phyloP scores from a whole-genome alignment of 345 rosid species.

The Citrus glauca region DNA sequence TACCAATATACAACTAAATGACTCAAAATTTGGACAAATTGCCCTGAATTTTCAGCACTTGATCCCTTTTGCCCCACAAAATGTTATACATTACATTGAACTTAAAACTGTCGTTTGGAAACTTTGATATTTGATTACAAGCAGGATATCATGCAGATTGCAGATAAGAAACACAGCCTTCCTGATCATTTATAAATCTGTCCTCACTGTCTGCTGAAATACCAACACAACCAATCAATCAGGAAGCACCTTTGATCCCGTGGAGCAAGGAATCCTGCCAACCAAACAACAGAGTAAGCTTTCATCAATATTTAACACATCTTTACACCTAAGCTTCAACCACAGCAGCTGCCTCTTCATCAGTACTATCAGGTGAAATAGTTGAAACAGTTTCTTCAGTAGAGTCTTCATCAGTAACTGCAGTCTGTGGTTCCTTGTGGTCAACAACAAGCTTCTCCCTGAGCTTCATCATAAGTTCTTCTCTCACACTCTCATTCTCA shows the following conservation, averaged over 20 bases:
- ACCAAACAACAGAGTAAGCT: slow-evolving; percentile 3
- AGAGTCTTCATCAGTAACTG: slow-evolving; percentile 29
- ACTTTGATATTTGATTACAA: neutral
- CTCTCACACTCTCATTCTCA: slow-evolving; percentile 40
- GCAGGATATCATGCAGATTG: neutral
- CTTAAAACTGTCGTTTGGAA: neutral
- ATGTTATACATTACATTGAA: neutral
- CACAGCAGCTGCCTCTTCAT: slow-evolving; percentile 69
- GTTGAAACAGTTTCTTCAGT: slow-evolving; percentile 29
- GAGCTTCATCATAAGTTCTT: slow-evolving; percentile 61
- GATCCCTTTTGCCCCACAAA: slow-evolving; percentile 10
- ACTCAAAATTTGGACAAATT: neutral
- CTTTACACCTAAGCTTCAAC: slow-evolving; percentile 42
- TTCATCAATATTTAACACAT: neutral
- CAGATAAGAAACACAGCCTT: neutral
- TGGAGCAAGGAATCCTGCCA: slow-evolving; percentile 7
- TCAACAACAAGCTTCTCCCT: slow-evolving; percentile 49
- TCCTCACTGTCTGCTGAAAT: neutral
- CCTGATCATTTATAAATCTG: neutral
- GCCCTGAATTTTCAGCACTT: neutral
- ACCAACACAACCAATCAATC: neutral
- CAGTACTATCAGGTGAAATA: slow-evolving; percentile 44
- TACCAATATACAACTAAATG: neutral
- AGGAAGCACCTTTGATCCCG: slow-evolving; percentile 1
- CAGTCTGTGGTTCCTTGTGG: slow-evolving; percentile 28